Percentiles rank a stretch among this genome's conserved stretches.
Conservation (phyloP, 257 asterid species). For the Mentha longifolia region DNA sequence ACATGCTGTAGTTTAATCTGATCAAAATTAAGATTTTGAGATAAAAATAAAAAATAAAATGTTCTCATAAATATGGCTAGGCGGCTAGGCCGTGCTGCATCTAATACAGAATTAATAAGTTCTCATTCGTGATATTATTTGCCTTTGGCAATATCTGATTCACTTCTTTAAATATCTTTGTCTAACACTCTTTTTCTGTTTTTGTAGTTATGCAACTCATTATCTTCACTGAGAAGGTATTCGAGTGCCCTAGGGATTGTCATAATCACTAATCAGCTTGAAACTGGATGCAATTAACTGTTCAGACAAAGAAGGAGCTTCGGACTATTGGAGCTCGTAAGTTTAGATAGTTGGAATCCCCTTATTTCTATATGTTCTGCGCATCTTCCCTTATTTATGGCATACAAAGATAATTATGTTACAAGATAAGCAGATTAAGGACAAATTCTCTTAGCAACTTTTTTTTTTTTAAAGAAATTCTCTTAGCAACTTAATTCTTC, state of each 20-base stretch:
- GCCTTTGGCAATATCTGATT: not conserved
- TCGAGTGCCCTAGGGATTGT: constrained; percentile 77
- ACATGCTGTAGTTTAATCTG: too few relatives aligned
- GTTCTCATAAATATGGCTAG: too few relatives aligned
- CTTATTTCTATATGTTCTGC: not conserved
- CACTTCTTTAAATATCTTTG: constrained; percentile 10
- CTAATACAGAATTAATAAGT: too few relatives aligned
- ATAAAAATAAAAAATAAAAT: too few relatives aligned
- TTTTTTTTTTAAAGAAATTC: too few relatives aligned
- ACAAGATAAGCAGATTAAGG: too few relatives aligned
- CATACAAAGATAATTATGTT: too few relatives aligned
- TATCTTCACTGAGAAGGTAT: constrained; percentile 66
- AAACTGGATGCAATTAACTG: constrained; percentile 61
- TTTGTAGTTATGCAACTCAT: constrained; percentile 69
- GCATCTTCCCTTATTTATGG: not conserved
- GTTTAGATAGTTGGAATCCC: constrained; percentile 38
- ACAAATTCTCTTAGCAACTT: too few relatives aligned
- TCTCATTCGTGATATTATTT: not conserved
- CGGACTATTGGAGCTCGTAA: constrained; percentile 83
- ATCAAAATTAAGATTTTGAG: too few relatives aligned
- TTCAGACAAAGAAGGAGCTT: constrained; percentile 63
- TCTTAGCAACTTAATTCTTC: too few relatives aligned
- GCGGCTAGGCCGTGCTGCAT: too few relatives aligned
- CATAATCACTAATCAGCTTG: constrained; percentile 66
- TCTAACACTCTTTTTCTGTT: too few relatives aligned